Conservation (phyloP, 768 basidiomycete genomes). For the Collybia nuda region DNA sequence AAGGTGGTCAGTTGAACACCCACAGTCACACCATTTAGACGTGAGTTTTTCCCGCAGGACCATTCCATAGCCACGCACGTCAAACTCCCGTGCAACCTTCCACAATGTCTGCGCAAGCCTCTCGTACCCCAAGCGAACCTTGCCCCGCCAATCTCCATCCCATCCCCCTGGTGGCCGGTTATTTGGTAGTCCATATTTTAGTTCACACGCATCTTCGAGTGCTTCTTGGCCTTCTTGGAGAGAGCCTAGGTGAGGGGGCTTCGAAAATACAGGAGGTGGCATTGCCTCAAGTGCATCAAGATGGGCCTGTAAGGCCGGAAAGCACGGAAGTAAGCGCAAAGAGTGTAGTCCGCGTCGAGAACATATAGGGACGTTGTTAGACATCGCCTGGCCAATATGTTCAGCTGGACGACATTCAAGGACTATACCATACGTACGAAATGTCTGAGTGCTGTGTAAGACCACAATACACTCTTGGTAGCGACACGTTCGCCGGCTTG, state of each 20-base stretch:
- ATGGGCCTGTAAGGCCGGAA: slow-evolving; percentile 58
- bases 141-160: slow-evolving; percentile 57
- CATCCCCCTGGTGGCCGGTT: slow-evolving; percentile 37
- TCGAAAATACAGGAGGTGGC: slow-evolving; percentile 56
- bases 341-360: slow-evolving; percentile 66
- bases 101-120: slow-evolving; percentile 63
- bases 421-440: slow-evolving; percentile 49
- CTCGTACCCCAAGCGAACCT: slow-evolving; percentile 66
- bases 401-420: slow-evolving; percentile 10
- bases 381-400: slow-evolving; percentile 52
- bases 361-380: slow-evolving; percentile 69
- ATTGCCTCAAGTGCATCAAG: slow-evolving; percentile 60
- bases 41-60: slow-evolving; percentile 72
- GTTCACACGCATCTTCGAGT: slow-evolving; percentile 64
- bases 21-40: slow-evolving; percentile 79
- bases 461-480: slow-evolving; percentile 79
- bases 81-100: slow-evolving; percentile 70
- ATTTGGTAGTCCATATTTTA: slow-evolving; percentile 46
- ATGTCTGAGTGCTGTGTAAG: slow-evolving; percentile 73
- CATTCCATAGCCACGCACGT: slow-evolving; percentile 69
- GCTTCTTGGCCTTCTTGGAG: slow-evolving; percentile 57
- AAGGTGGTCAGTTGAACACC: slow-evolving; percentile 76
- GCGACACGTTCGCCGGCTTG: slow-evolving; percentile 78
- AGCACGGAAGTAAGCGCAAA: slow-evolving; percentile 60
- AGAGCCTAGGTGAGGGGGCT: slow-evolving; percentile 65